Percentiles rank a stretch among this genome's conserved stretches.
Conservation (phyloP, 148 eudicot genomes). For the Rhododendron ovatum region DNA sequence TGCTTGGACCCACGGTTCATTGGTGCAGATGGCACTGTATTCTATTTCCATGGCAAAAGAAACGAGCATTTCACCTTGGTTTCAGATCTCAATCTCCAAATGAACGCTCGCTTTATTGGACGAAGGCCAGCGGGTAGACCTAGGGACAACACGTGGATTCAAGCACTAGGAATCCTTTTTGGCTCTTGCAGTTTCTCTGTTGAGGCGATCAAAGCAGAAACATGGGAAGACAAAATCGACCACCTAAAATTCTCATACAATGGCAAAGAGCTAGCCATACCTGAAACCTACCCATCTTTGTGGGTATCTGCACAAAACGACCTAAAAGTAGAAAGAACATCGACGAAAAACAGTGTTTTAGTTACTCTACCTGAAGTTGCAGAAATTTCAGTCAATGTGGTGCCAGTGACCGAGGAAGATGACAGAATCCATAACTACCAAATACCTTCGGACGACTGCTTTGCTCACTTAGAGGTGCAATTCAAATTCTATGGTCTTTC, state of each 20-base stretch:
- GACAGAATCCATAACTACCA: constrained; percentile 24
- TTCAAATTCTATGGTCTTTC: constrained; percentile 49
- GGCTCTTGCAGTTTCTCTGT: constrained; percentile 22
- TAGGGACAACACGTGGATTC: constrained; percentile 25
- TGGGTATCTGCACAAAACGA: constrained; percentile 22
- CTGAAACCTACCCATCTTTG: constrained; percentile 15
- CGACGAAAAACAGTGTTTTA: constrained; percentile 18
- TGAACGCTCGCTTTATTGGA: constrained; percentile 22
- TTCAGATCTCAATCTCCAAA: constrained; percentile 17
- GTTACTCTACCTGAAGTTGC: constrained; percentile 10
- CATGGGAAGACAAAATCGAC: constrained; percentile 27
- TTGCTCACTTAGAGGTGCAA: constrained; percentile 61
- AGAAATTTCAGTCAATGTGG: constrained; percentile 22
- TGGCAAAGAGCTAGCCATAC: constrained; percentile 4
- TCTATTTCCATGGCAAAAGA: constrained; percentile 26
- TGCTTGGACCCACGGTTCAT: constrained; percentile 25
- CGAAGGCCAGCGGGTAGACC: constrained; percentile 13
- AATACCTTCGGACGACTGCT: constrained; percentile 54
- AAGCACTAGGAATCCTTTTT: constrained; percentile 22
- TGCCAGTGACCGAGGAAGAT: constrained; percentile 26
- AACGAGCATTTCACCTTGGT: constrained; percentile 19
- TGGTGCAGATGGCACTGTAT: constrained; percentile 22
- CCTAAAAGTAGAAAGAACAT: constrained; percentile 22
- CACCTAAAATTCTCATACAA: constrained; percentile 24
- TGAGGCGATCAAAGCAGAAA: constrained; percentile 22